phyloP scores from a whole-genome alignment of 345 rosid genomes.

The Salix viminalis region DNA sequence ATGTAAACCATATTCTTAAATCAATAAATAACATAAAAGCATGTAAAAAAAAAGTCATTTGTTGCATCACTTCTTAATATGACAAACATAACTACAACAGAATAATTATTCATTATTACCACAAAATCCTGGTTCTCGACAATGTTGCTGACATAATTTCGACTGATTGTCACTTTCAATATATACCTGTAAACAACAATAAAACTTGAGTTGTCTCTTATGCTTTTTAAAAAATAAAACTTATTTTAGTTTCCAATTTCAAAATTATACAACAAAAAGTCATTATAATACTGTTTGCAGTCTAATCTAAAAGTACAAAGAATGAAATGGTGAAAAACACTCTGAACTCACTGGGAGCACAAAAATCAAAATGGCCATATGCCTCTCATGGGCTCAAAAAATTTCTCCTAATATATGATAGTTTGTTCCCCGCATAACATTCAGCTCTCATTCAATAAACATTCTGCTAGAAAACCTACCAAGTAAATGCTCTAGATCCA shows the following conservation, averaged over 20 bases:
- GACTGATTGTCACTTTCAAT: conserved; percentile 80
- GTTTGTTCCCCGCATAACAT: background rate
- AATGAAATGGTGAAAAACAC: background rate
- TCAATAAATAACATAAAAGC: background rate
- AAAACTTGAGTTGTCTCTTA: background rate
- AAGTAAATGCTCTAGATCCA: background rate
- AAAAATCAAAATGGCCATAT: background rate
- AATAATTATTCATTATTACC: conserved; percentile 38
- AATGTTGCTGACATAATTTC: conserved; percentile 88
- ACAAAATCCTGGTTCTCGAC: conserved; percentile 88
- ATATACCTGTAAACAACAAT: conserved; percentile 56
- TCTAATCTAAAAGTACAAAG: background rate
- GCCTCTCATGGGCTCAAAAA: background rate
- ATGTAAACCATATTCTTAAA: background rate
- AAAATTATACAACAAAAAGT: background rate
- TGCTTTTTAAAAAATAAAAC: background rate
- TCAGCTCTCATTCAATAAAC: no score
- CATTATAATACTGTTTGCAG: background rate
- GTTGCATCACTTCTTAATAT: background rate
- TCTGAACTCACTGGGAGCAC: background rate
- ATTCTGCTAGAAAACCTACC: no score
- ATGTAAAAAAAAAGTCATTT: no score
- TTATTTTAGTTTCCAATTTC: background rate
- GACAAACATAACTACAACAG: background rate
- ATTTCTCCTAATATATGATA: background rate